Percentiles rank a stretch among this genome's conserved stretches.
These are phyloP conservation scores for Lactarius trivialis DNA, from an alignment of 768 basidiomycete genomes.

Conservation along the genomic window DNA sequence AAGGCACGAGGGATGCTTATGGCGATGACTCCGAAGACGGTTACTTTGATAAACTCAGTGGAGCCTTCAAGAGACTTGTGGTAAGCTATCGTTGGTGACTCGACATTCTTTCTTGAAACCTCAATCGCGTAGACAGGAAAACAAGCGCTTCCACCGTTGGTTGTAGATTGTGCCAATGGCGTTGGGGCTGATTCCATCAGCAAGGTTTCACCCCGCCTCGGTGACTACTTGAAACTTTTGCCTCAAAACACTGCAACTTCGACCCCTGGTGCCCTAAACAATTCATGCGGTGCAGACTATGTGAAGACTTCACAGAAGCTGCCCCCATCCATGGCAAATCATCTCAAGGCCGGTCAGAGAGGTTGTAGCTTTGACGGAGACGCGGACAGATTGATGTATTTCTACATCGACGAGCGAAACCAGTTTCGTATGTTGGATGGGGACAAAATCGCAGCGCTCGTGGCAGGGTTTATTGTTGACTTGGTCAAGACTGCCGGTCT, in stretches of 20 bases:
- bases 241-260: slow-evolving; percentile 63
- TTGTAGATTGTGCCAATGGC: slow-evolving; percentile 99
- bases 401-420: slow-evolving; percentile 72
- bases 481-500: slow-evolving; percentile 82
- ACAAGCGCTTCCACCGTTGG: slow-evolving; percentile 47
- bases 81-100: slow-evolving; percentile 41
- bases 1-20: slow-evolving; percentile 68
- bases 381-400: slow-evolving; percentile 95
- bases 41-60: slow-evolving; percentile 76
- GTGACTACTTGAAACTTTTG: slow-evolving; percentile 51
- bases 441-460: slow-evolving; percentile 94
- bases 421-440: slow-evolving; percentile 93
- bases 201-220: slow-evolving; percentile 54
- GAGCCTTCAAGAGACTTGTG: slow-evolving; percentile 79
- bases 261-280: slow-evolving; percentile 71
- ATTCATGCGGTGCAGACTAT: slow-evolving; percentile 88
- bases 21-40: slow-evolving; percentile 77
- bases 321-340: slow-evolving; percentile 65
- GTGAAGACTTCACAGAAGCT: slow-evolving; percentile 90
- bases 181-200: slow-evolving; percentile 76
- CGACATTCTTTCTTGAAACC: slow-evolving; percentile 4
- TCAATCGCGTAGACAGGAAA: slow-evolving; percentile 47
- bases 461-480: slow-evolving; percentile 88
- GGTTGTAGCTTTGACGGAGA: slow-evolving; percentile 96
- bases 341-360: slow-evolving; percentile 64